Conservation (phyloP, 139 green algal species). For the Pleodorina starrii region DNA sequence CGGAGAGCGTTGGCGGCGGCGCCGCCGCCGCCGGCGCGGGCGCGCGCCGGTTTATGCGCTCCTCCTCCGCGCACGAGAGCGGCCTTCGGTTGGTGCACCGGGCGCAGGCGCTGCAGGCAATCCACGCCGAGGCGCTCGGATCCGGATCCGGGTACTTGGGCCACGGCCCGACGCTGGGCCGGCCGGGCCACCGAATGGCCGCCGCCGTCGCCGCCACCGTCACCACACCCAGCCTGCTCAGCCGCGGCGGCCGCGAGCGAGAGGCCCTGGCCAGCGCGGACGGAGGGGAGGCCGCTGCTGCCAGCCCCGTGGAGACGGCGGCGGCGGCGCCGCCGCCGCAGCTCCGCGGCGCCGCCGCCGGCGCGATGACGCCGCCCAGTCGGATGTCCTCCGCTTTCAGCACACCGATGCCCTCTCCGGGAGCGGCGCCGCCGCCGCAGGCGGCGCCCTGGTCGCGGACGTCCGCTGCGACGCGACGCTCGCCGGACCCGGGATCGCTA, state of each 20-base stretch:
- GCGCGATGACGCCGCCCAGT: background rate
- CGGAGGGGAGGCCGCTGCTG: background rate
- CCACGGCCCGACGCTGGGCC: background rate
- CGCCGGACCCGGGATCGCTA: too few species aligned
- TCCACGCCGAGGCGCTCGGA: background rate
- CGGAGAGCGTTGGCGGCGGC: background rate
- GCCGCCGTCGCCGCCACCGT: background rate
- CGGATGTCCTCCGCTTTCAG: background rate
- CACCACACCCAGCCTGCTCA: background rate
- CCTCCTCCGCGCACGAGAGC: slow-evolving; percentile 4
- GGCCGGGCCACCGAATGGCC: background rate
- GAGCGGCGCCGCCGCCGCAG: too few species aligned
- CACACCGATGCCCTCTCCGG: background rate
- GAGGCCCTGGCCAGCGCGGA: background rate
- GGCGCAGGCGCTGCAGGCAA: background rate
- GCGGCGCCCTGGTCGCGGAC: background rate
- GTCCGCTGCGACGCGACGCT: too few species aligned
- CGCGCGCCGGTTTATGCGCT: background rate
- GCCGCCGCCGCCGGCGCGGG: background rate
- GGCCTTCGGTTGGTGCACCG: background rate
- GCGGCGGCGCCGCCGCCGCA: background rate
- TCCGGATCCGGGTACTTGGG: background rate
- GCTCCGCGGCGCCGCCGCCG: background rate
- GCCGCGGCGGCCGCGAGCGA: background rate
- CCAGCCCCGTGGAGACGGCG: background rate